Conservation (phyloP, 805 yeast genomes). For the Candida montana region DNA sequence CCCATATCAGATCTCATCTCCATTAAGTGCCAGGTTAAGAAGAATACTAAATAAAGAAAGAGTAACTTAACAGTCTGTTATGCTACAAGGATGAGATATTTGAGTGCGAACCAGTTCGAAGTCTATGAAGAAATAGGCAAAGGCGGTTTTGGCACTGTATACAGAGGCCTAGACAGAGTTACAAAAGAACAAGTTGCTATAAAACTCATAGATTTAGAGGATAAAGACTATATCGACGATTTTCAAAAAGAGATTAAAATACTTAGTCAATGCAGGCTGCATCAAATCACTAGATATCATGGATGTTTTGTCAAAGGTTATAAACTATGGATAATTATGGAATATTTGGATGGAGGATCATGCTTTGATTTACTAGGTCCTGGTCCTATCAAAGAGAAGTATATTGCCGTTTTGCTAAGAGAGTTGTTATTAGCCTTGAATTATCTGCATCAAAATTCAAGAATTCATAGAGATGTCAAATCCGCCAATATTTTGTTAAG, state of each 20-base stretch:
- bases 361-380: slow-evolving; percentile 69
- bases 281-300: slow-evolving; percentile 84
- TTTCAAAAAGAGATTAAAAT: slow-evolving; percentile 89
- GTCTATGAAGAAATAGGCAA: slow-evolving; percentile 82
- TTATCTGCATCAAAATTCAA: slow-evolving; percentile 69
- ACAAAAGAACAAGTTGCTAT: slow-evolving; percentile 85
- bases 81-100: slow-evolving; percentile 19
- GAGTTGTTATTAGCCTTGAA: slow-evolving; percentile 70
- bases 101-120: slow-evolving; percentile 31
- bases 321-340: slow-evolving; percentile 97
- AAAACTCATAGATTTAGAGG: slow-evolving; percentile 85
- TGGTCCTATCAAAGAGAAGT: slow-evolving; percentile 82
- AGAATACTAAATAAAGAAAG: no score
- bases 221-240: slow-evolving; percentile 85
- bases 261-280: slow-evolving; percentile 69
- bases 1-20: no score
- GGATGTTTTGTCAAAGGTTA: slow-evolving; percentile 86
- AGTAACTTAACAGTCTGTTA: no score
- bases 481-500: slow-evolving; percentile 85
- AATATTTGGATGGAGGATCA: slow-evolving; percentile 93
- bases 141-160: slow-evolving; percentile 96
- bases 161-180: slow-evolving; percentile 69
- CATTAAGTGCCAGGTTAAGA: no score
- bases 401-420: slow-evolving; percentile 71
- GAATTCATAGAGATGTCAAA: slow-evolving; percentile 89